Percentiles rank a stretch among this genome's conserved stretches.
Conservation (phyloP, 208 protist species). For the Porcisia deanei region DNA sequence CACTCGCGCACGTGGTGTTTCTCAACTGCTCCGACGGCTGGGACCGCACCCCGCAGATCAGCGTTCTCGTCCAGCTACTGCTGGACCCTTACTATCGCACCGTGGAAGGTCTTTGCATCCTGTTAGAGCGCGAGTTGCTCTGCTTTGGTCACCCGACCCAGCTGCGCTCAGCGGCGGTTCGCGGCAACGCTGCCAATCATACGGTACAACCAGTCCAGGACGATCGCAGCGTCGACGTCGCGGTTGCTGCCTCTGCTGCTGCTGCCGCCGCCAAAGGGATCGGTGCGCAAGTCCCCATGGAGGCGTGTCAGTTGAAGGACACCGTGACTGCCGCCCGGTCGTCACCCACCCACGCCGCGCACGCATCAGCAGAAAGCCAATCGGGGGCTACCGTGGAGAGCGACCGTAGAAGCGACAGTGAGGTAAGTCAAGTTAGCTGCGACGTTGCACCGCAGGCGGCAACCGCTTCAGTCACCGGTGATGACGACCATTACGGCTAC, state of each 20-base stretch:
- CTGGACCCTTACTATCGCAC: conserved; percentile 95
- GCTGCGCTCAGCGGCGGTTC: conserved; percentile 19
- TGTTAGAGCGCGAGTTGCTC: conserved; percentile 95
- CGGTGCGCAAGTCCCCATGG: background rate
- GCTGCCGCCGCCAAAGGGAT: background rate
- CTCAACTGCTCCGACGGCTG: conserved; percentile 93
- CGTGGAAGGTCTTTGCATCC: conserved; percentile 82
- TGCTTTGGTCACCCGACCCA: conserved; percentile 81
- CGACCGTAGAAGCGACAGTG: background rate
- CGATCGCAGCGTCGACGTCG: background rate
- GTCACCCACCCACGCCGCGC: background rate
- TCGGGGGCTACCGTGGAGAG: background rate
- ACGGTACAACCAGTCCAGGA: conserved; percentile 6
- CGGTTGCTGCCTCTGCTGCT: background rate
- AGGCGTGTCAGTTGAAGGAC: background rate
- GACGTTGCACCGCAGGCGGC: background rate
- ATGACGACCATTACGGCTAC: conserved; percentile 3
- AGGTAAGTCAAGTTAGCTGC: background rate
- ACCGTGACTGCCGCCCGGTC: background rate
- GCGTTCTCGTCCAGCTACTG: conserved; percentile 74
- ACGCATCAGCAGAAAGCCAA: background rate
- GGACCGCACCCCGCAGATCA: conserved; percentile 92
- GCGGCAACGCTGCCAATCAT: conserved; percentile 22
- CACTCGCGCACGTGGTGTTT: conserved; percentile 26
- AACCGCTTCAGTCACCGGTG: background rate